A percentile compares a stretch with the other conserved stretches of the same genome.
Conservation (phyloP, 257 asterid species). For the Nicotiana tabacum region DNA sequence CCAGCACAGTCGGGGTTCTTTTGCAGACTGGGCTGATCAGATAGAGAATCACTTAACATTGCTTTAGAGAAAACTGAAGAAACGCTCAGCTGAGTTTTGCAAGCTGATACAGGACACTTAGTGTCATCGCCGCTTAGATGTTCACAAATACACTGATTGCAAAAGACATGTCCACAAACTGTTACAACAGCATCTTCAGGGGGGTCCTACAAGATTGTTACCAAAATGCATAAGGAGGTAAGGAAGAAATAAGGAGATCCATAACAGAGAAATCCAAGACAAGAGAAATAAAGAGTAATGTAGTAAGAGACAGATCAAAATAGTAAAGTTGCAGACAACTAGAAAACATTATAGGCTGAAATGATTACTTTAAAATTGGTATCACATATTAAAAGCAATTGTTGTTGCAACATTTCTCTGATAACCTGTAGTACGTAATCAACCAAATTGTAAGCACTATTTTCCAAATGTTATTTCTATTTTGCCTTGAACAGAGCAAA, state of each 20-base stretch:
- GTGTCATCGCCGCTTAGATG: slow-evolving; percentile 75
- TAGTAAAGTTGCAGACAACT: not conserved
- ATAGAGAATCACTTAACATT: slow-evolving; percentile 50
- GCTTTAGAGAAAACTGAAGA: slow-evolving; percentile 55
- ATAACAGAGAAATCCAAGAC: slow-evolving; percentile 6
- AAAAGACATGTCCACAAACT: slow-evolving; percentile 85
- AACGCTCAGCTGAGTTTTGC: slow-evolving; percentile 56
- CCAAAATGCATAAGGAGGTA: slow-evolving; percentile 1
- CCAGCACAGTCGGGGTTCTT: slow-evolving; percentile 29
- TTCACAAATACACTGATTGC: slow-evolving; percentile 92
- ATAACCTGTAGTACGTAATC: not conserved
- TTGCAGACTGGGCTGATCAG: slow-evolving; percentile 36
- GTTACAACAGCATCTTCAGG: slow-evolving; percentile 97
- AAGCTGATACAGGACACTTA: slow-evolving; percentile 71
- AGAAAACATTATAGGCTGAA: not conserved
- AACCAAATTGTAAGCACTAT: not conserved
- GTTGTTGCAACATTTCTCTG: not conserved
- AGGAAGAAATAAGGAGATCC: not conserved
- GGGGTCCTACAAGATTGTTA: slow-evolving; percentile 58
- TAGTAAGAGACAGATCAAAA: not conserved
- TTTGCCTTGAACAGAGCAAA: not conserved
- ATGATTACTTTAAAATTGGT: not conserved
- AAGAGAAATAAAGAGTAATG: not conserved
- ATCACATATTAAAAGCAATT: not conserved
- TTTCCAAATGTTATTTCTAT: not conserved